A percentile compares a stretch with the other conserved stretches of the same genome.
Evolutionary conservation across 2,329 filamentous ascomycete genomes (phyloP).

Genomic region (Pseudocercospora musae): DNA sequence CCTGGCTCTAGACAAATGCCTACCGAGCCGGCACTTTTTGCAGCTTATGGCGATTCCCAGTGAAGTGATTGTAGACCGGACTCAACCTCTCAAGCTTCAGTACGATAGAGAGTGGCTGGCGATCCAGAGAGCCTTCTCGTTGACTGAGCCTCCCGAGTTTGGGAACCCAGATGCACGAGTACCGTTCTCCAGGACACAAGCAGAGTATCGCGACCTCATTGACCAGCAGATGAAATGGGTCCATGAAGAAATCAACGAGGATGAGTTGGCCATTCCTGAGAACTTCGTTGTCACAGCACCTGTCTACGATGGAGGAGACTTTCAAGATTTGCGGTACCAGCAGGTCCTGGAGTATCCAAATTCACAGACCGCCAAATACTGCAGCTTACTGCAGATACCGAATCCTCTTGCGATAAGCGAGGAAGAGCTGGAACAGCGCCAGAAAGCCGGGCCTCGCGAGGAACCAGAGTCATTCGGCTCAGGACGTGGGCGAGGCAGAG

Average conservation of each 20-base stretch:
- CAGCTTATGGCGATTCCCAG: slow-evolving; percentile 68
- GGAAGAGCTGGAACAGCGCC: slow-evolving; percentile 63
- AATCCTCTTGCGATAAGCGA: slow-evolving; percentile 74
- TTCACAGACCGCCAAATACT: slow-evolving; percentile 80
- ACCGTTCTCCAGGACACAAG: slow-evolving; percentile 55
- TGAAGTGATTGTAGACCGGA: slow-evolving; percentile 27
- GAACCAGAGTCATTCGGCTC: slow-evolving; percentile 27
- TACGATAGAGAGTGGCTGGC: slow-evolving; percentile 97
- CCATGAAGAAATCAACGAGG: slow-evolving; percentile 60
- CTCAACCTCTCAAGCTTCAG: slow-evolving; percentile 58
- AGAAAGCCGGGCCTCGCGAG: slow-evolving; percentile 55
- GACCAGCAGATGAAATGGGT: slow-evolving; percentile 74
- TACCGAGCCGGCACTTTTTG: slow-evolving; percentile 74
- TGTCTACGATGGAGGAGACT: slow-evolving; percentile 52
- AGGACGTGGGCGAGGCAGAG: slow-evolving; percentile 22
- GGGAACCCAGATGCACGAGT: slow-evolving; percentile 56
- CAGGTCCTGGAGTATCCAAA: slow-evolving; percentile 70
- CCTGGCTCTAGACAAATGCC: slow-evolving; percentile 86
- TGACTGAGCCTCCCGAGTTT: slow-evolving; percentile 55
- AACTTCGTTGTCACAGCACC: slow-evolving; percentile 79
- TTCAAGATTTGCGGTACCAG: slow-evolving; percentile 28
- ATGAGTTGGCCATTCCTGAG: slow-evolving; percentile 63
- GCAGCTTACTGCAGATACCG: slow-evolving; percentile 68
- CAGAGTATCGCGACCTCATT: slow-evolving; percentile 54
- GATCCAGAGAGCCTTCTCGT: slow-evolving; percentile 78